These are phyloP conservation scores for Orbilia oligospora DNA, from an alignment of 2,329 filamentous ascomycete genomes.

Conservation along the genomic window DNA sequence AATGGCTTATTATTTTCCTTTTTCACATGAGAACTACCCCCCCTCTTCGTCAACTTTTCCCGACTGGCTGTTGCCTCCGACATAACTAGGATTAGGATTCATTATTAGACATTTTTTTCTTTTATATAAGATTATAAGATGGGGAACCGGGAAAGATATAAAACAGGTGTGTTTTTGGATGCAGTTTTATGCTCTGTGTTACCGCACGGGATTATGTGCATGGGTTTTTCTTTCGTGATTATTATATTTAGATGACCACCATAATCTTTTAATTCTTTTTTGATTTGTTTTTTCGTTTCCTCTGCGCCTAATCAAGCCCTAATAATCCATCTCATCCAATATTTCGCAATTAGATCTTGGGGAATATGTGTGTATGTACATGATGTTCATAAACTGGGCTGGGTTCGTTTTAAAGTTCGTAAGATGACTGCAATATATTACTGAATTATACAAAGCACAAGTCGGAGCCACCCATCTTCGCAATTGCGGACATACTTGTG, in stretches of 20 bases:
- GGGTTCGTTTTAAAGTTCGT: constrained; percentile 31
- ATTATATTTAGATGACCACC: constrained; percentile 36
- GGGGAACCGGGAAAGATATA: constrained; percentile 3
- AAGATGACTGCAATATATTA: constrained; percentile 44
- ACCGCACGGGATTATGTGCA: constrained; percentile 29
- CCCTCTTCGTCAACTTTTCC: neutral
- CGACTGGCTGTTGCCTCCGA: neutral
- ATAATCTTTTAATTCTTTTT: neutral
- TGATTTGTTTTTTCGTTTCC: no score
- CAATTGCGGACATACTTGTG: constrained; percentile 18
- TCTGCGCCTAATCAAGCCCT: neutral
- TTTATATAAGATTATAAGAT: no score
- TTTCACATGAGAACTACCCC: constrained; percentile 1
- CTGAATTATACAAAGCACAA: constrained; percentile 1
- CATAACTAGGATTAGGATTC: neutral
- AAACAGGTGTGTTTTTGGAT: constrained; percentile 3
- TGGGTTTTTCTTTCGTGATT: constrained; percentile 1
- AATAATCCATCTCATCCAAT: neutral
- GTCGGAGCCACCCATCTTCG: constrained; percentile 20
- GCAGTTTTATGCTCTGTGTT: constrained; percentile 23
- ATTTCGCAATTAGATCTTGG: constrained; percentile 19
- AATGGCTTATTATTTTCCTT: neutral
- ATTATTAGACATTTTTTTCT: neutral
- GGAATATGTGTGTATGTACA: neutral
- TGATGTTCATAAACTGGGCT: constrained; percentile 6